Evolutionary conservation across 345 rosid species (phyloP).

Genomic region (Moricandia moricandioides): DNA sequence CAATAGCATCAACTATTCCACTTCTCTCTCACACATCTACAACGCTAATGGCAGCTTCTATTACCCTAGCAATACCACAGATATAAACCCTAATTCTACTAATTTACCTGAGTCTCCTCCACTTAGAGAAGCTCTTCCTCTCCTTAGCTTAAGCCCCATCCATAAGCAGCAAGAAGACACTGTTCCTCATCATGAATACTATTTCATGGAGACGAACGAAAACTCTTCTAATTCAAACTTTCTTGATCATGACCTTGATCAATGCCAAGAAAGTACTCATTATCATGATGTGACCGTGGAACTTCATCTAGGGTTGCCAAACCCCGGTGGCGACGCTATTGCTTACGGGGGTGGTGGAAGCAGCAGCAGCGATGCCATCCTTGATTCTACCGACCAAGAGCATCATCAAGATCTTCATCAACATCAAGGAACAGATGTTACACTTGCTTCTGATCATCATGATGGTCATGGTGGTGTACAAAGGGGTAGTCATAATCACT

Average conservation of each 20-base stretch:
- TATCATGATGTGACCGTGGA: constrained; percentile 58
- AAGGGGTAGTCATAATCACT: constrained; percentile 71
- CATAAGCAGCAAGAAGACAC: constrained; percentile 43
- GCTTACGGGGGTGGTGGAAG: constrained; percentile 35
- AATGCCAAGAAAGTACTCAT: constrained; percentile 36
- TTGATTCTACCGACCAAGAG: constrained; percentile 28
- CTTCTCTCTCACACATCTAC: constrained; percentile 41
- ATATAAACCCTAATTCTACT: constrained; percentile 27
- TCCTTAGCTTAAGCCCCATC: constrained; percentile 71
- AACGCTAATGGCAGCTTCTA: constrained; percentile 30
- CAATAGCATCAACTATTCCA: constrained; percentile 41
- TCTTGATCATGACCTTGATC: constrained; percentile 34
- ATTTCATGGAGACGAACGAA: constrained; percentile 38
- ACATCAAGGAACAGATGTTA: constrained; percentile 47
- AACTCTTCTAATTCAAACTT: constrained; percentile 15
- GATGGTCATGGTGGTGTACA: constrained; percentile 42
- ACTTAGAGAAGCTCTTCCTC: constrained; percentile 81
- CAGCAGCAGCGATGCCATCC: constrained; percentile 25
- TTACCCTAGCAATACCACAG: constrained; percentile 33
- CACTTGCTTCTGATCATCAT: constrained; percentile 33
- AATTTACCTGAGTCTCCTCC: constrained; percentile 62
- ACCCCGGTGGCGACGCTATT: constrained; percentile 29
- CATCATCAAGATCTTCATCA: constrained; percentile 28
- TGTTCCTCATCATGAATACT: constrained; percentile 43
- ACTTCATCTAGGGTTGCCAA: constrained; percentile 82